Base-by-base conservation (phyloP, 768 basidiomycete species). In the Lactarius tabidus region DNA sequence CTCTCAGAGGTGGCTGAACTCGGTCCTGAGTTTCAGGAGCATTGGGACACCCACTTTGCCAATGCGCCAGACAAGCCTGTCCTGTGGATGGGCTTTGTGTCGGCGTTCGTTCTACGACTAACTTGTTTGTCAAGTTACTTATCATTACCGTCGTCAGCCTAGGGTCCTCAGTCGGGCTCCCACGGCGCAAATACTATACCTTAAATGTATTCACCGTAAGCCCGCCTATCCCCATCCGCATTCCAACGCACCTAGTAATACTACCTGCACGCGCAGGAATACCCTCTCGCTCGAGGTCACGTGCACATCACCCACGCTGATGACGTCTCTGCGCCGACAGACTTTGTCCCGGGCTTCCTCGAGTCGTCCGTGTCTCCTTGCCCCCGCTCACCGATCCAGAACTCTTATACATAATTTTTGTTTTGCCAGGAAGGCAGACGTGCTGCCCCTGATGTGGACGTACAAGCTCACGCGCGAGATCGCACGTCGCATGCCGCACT, bases 391-490 rank as follows among this genome's bases (percentile, higher is more conserved):
- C 14, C 29, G 35, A 35, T 12, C 9, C 18, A 23, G 9, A 17
- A 3, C 20, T 18, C 14, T 15, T 9, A 5, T 20, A 33, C 33
- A 8, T 29, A n/a, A 36, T 38, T 26, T n/a, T 1, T 29, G 31
- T 1, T 28, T 51, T 51, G 15, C 14, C 51, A 76, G 75, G n/a
- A 65, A 69, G 52, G 73, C 68, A 17, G 76, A 77, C 48, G 60
- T 88, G 9, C 78, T 71, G 1, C 73, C 79, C 26, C 67, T 86
- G 53, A 75, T 75, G 60, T 83, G 83, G 78, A 76, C 70, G 0
- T 88, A 87, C 72, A 89, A 88, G 68, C 79, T 78, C 60, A 60
- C 71, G 4, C 79, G 86, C 1, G 86, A 89, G 74, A 67, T 84
- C 12, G 75, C 77, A 3, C 80, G 87, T 39, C 82, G 87, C 18